Base-by-base conservation (phyloP, 2,329 filamentous ascomycete species). In the Graphiopsis chlorocephala region DNA sequence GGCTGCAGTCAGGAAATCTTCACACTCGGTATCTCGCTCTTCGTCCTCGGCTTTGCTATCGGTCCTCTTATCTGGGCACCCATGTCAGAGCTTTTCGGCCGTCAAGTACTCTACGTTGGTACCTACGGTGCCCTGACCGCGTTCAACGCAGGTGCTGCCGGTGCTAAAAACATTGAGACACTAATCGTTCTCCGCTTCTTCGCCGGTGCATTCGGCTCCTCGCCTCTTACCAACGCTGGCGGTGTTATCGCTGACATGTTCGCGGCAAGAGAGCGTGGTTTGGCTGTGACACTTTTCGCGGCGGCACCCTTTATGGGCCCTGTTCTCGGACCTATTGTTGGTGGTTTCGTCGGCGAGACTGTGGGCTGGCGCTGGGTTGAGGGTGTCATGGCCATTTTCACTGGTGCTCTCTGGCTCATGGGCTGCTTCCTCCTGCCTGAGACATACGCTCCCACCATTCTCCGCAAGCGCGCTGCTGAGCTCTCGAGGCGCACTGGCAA, bases 281-380 rank as follows among this genome's bases (percentile, higher is more conserved):
- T 82, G 48, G 89, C 88, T 0, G 83, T 87, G 68, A 84, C 85
- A 20, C 72, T 90, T 31, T 92, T 90, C 70, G 85, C 88, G 4
- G 82, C 86, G 17, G 87, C 88, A 8, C 88, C 88, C 0, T 90
- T 90, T 74, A 79, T 91, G 64, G 88, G 88, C 1, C 87, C 89
- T 0, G 84, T 77, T 63, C 85, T 76, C 1, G 86, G 88, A 0
- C 88, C 88, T 1, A 86, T 90, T 55, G 83, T 84, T 1, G 87
- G 87, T 66, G 88, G 88, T 6, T 92, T 90, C 73, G 79, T 90
- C 0, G 85, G 86, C 23, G 80, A 87, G 71, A 80, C 81, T 1
- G 81, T 82, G 3, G 88, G 88, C 50, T 91, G 88, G 89, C 81
- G 86, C 68, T 91, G 89, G 89, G 84, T 90, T 29, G 81, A 86